Evolutionary conservation across 352 stramenopile species (phyloP).

Genomic region (Lagenidium giganteum): DNA sequence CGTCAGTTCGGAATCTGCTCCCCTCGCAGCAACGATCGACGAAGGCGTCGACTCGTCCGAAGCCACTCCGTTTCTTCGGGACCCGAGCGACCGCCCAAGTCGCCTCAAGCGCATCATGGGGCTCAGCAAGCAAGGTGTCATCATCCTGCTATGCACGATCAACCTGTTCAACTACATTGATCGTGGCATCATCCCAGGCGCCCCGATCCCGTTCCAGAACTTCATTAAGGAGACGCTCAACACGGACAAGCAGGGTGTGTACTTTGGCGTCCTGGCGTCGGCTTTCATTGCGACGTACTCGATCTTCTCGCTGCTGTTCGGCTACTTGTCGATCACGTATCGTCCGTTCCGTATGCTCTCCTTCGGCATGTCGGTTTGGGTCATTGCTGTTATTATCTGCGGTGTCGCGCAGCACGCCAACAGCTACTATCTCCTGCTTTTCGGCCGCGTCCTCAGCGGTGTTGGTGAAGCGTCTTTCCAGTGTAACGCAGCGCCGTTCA

Average conservation of each 20-base stretch:
- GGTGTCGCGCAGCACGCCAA: constrained; percentile 67
- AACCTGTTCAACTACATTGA: constrained; percentile 95
- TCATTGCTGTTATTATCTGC: constrained; percentile 83
- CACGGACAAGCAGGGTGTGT: constrained; percentile 63
- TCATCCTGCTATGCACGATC: constrained; percentile 83
- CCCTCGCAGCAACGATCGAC: no score
- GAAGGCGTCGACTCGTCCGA: no score
- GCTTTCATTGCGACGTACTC: constrained; percentile 94
- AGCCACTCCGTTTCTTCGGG: no score
- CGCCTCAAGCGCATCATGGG: no score
- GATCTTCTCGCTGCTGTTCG: constrained; percentile 88
- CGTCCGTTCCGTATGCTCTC: constrained; percentile 90
- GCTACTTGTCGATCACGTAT: constrained; percentile 85
- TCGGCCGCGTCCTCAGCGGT: constrained; percentile 84
- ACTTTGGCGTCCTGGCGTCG: constrained; percentile 88
- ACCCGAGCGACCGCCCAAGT: no score
- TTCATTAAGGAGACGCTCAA: constrained; percentile 86
- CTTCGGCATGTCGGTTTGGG: constrained; percentile 87
- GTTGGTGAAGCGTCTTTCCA: constrained; percentile 92
- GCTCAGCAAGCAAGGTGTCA: constrained; percentile 50
- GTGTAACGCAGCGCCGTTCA: constrained; percentile 90
- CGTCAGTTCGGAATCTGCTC: no score
- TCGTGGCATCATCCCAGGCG: constrained; percentile 93
- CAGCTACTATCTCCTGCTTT: constrained; percentile 88
- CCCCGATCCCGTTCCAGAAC: constrained; percentile 87